Percentiles rank a stretch among this genome's conserved stretches.
Evolutionary conservation across 306 rosid genomes (phyloP).

Genomic region (Dalbergia cochinchinensis): DNA sequence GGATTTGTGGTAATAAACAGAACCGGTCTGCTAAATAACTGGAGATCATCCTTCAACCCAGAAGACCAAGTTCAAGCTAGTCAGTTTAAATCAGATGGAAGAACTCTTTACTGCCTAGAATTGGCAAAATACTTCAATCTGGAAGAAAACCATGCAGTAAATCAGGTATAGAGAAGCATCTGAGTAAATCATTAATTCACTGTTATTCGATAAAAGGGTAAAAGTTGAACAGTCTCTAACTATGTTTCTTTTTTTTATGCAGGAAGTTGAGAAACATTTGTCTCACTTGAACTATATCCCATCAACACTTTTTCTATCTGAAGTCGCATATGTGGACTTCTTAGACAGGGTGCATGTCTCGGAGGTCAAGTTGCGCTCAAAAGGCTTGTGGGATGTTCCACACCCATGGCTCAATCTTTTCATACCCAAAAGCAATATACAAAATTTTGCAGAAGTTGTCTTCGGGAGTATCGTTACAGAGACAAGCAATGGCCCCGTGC

Average conservation of each 20-base stretch:
- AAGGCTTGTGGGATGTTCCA: constrained; percentile 95
- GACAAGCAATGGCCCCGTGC: constrained; percentile 75
- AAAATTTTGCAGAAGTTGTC: constrained; percentile 73
- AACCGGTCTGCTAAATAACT: constrained; percentile 87
- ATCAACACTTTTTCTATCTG: constrained; percentile 83
- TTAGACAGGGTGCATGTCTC: constrained; percentile 92
- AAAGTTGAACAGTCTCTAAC: background rate
- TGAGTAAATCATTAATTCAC: constrained; percentile 4
- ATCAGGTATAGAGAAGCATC: constrained; percentile 58
- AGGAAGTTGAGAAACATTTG: constrained; percentile 71
- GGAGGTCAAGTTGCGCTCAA: constrained; percentile 84
- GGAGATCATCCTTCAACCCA: constrained; percentile 93
- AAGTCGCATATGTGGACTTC: constrained; percentile 79
- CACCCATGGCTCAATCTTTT: constrained; percentile 99
- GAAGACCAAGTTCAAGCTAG: constrained; percentile 88
- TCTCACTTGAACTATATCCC: constrained; percentile 66
- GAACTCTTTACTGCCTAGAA: constrained; percentile 85
- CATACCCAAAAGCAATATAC: constrained; percentile 83
- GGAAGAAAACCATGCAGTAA: constrained; percentile 48
- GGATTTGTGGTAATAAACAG: constrained; percentile 94
- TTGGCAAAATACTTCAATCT: constrained; percentile 80
- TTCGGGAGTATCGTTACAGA: constrained; percentile 83
- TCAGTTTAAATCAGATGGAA: constrained; percentile 89
- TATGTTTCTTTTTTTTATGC: constrained; percentile 43
- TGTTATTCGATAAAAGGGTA: background rate